phyloP scores from a whole-genome alignment of 179 eudicot genomes.

The Vitellaria paradoxa region DNA sequence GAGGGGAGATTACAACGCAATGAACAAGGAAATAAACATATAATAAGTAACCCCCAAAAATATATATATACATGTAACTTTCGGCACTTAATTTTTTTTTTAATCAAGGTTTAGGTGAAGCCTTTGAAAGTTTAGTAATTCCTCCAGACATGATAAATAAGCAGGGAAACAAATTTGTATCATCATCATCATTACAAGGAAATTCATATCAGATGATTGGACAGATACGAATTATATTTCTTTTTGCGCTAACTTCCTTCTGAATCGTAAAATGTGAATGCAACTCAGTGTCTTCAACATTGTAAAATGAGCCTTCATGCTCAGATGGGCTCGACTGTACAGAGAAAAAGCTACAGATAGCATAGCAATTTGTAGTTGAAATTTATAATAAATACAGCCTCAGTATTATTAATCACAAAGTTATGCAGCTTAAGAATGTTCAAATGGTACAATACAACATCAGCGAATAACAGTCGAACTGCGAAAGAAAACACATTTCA shows the following conservation, averaged over 20 bases:
- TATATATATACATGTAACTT: not conserved
- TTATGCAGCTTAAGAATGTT: constrained; percentile 1
- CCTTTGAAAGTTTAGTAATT: too few relatives aligned
- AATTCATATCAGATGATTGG: not conserved
- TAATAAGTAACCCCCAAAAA: not conserved
- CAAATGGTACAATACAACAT: not conserved
- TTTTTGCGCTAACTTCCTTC: too few relatives aligned
- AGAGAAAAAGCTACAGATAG: not conserved
- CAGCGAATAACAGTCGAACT: not conserved
- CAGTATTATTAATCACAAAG: not conserved
- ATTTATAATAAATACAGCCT: not conserved
- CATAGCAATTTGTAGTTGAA: not conserved
- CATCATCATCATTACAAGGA: too few relatives aligned
- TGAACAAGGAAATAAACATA: not conserved
- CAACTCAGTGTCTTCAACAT: too few relatives aligned
- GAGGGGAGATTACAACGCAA: not conserved
- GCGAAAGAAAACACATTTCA: not conserved
- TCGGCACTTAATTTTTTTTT: not conserved
- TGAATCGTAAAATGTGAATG: too few relatives aligned
- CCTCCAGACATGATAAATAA: too few relatives aligned
- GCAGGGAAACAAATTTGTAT: too few relatives aligned
- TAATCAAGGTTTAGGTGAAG: too few relatives aligned
- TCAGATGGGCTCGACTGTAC: not conserved
- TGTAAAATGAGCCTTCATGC: too few relatives aligned
- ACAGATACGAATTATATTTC: not conserved